A percentile compares a stretch with the other conserved stretches of the same genome.
These are phyloP conservation scores for Lactarius sp. DNA, from an alignment of 768 basidiomycete species.

Conservation along the genomic window DNA sequence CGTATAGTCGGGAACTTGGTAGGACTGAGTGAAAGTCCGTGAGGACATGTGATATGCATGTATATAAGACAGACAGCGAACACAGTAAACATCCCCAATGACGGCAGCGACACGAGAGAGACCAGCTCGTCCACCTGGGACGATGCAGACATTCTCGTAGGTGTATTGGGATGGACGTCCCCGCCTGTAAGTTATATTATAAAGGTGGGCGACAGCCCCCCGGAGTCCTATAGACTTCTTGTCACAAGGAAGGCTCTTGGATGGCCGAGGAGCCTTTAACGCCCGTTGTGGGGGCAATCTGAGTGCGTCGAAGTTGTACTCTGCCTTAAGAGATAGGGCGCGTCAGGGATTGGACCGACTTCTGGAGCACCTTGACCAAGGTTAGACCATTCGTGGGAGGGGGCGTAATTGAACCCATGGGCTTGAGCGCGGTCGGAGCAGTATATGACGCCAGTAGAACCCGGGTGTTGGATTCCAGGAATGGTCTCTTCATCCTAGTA, in stretches of 20 bases:
- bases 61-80: slow-evolving; percentile 29
- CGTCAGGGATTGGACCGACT: slow-evolving; percentile 77
- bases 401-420: slow-evolving; percentile 82
- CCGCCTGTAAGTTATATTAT: slow-evolving; percentile 82
- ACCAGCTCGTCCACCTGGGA: slow-evolving; percentile 89
- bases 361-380: slow-evolving; percentile 92
- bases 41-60: slow-evolving; percentile 7
- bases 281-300: slow-evolving; percentile 91
- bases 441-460: slow-evolving; percentile 65
- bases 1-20: slow-evolving; percentile 90
- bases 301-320: slow-evolving; percentile 62
- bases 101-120: slow-evolving; percentile 90
- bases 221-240: slow-evolving; percentile 53
- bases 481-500: slow-evolving; percentile 83
- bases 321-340: slow-evolving; percentile 55
- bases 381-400: slow-evolving; percentile 79
- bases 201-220: slow-evolving; percentile 84
- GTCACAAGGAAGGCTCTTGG: background rate
- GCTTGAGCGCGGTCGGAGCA: slow-evolving; percentile 94
- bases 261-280: slow-evolving; percentile 51
- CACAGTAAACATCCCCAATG: slow-evolving; percentile 83
- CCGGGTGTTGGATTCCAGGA: slow-evolving; percentile 80
- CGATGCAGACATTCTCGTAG: slow-evolving; percentile 90
- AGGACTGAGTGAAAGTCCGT: slow-evolving; percentile 47
- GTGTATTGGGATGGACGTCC: slow-evolving; percentile 83